phyloP scores from a whole-genome alignment of 306 rosid species.

The Sicyos edulis region DNA sequence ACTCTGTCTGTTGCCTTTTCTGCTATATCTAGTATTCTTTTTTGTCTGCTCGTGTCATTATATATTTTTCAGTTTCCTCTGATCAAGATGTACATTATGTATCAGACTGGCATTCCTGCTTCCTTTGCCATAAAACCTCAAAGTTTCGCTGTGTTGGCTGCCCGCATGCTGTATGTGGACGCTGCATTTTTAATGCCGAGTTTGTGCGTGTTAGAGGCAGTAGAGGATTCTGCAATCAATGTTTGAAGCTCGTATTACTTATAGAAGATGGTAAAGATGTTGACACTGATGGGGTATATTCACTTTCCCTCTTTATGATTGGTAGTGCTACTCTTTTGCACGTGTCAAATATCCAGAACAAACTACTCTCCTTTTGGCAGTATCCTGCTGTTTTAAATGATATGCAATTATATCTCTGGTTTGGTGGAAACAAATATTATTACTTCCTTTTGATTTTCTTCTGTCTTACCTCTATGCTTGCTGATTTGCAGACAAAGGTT shows the following conservation, averaged over 20 bases:
- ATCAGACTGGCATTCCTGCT: constrained; percentile 62
- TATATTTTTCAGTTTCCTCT: background rate
- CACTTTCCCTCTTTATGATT: constrained; percentile 6
- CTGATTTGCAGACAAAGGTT: constrained; percentile 37
- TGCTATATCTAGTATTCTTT: background rate
- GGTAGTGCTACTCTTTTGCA: background rate
- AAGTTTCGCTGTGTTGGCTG: constrained; percentile 67
- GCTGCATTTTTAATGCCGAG: constrained; percentile 35
- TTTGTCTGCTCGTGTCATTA: background rate
- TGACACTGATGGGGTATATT: constrained; percentile 63
- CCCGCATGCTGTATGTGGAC: constrained; percentile 58
- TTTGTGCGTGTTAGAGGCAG: constrained; percentile 33
- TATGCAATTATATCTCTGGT: no score
- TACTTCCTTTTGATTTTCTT: constrained; percentile 2
- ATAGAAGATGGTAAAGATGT: constrained; percentile 43
- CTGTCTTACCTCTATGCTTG: background rate
- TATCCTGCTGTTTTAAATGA: no score
- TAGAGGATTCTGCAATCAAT: constrained; percentile 51
- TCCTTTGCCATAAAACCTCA: constrained; percentile 37
- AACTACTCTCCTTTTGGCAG: background rate
- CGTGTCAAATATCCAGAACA: background rate
- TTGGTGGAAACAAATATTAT: background rate
- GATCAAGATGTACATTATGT: constrained; percentile 11
- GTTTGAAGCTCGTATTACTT: constrained; percentile 49
- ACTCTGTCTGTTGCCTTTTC: background rate